phyloP scores from a whole-genome alignment of 768 basidiomycete species.

The Lactifluus piperatus region DNA sequence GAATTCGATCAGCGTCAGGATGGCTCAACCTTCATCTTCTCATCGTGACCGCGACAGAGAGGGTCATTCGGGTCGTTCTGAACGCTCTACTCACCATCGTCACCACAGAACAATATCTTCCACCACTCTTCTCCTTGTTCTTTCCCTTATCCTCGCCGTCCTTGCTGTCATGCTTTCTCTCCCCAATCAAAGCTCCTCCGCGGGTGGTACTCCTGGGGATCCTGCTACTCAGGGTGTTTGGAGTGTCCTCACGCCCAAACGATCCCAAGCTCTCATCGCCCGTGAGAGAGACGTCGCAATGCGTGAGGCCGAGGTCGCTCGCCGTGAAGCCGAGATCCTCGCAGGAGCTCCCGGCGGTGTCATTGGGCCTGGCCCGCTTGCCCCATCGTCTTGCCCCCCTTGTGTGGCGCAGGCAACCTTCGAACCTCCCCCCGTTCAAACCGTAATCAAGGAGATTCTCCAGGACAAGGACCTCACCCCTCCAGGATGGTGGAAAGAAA shows the following conservation, averaged over 20 bases:
- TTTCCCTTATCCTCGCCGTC: constrained; percentile 79
- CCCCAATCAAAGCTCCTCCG: constrained; percentile 44
- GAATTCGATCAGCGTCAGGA: constrained; percentile 60
- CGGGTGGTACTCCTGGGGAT: constrained; percentile 23
- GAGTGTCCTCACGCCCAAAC: constrained; percentile 73
- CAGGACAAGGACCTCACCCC: constrained; percentile 73
- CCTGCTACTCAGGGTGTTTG: constrained; percentile 44
- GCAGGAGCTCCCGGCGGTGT: constrained; percentile 80
- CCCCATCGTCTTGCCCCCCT: constrained; percentile 37
- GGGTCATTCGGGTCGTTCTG: constrained; percentile 47
- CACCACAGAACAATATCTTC: constrained; percentile 84
- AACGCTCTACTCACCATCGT: constrained; percentile 57
- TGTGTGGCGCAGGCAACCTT: constrained; percentile 56
- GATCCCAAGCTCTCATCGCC: constrained; percentile 68
- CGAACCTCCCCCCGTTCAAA: constrained; percentile 49
- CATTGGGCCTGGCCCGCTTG: constrained; percentile 40
- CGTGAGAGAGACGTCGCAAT: constrained; percentile 72
- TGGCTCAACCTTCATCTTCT: constrained; percentile 83
- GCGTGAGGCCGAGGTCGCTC: constrained; percentile 83
- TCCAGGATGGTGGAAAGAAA: constrained; percentile 68
- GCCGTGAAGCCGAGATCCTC: constrained; percentile 79
- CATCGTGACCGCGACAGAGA: constrained; percentile 48
- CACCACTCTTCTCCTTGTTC: constrained; percentile 77
- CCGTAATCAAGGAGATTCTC: constrained; percentile 81
- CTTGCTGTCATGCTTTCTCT: constrained; percentile 88